Conservation (phyloP, 768 basidiomycete genomes). For the Mycena belliarum region DNA sequence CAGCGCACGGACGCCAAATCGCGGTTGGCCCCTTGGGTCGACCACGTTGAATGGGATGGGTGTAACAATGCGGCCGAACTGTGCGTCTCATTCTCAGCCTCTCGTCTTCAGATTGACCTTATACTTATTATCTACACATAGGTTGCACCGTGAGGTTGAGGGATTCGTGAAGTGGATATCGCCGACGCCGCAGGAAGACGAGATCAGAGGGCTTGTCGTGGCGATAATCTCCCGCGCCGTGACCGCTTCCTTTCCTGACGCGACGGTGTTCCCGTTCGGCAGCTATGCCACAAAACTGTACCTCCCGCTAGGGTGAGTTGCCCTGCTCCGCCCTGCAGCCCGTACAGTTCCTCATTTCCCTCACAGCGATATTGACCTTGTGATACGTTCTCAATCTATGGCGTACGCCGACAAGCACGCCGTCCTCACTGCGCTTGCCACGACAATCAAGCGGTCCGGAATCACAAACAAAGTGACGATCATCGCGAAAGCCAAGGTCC, state of each 20-base stretch:
- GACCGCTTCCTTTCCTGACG: conserved; percentile 69
- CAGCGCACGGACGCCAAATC: conserved; percentile 52
- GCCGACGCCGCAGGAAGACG: conserved; percentile 83
- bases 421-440: conserved; percentile 77
- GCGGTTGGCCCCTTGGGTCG: conserved; percentile 71
- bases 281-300: conserved; percentile 93
- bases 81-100: conserved; percentile 44
- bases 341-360: conserved; percentile 1
- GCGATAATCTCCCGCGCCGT: conserved; percentile 69
- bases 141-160: conserved; percentile 84
- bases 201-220: conserved; percentile 75
- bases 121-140: conserved; percentile 30
- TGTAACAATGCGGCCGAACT: conserved; percentile 83
- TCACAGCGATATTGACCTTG: conserved; percentile 90
- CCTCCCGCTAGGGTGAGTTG: conserved; percentile 84
- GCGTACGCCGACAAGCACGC: conserved; percentile 65
- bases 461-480: conserved; percentile 82
- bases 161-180: conserved; percentile 88
- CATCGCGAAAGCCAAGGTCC: conserved; percentile 92
- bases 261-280: conserved; percentile 84
- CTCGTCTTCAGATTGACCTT: neutral
- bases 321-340: neutral
- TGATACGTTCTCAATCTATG: conserved; percentile 79
- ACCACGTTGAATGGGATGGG: conserved; percentile 66
- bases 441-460: conserved; percentile 67